Evolutionary conservation across 148 eudicot genomes (phyloP), one percentile per base, ranked within the genome.

Genomic region (Heliamphora exappendiculata): DNA sequence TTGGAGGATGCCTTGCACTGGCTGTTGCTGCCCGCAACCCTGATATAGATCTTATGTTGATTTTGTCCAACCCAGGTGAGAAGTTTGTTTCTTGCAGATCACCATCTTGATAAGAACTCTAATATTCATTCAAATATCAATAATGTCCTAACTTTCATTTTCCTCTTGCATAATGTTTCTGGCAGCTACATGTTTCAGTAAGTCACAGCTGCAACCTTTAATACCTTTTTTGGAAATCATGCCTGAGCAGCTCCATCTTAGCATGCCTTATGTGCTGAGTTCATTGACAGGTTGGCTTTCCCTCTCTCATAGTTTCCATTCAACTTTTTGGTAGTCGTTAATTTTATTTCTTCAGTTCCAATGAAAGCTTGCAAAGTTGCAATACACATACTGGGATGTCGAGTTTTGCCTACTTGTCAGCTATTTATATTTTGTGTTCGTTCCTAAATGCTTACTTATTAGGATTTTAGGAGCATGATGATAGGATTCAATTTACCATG

Each of bases 21-120:
- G 82, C 85, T 59, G 87, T 89, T 81, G 92, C 90, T 36, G 90
- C 90, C 22, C 85, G 80, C 47, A 87, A 87, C 75, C 89, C 87
- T 72, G 79, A 79, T 79, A 51, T 87, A 60, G 92, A 89, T 82
- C 81, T 89, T 80, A 68, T 89, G 17, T 84, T 92, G 19, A 84
- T 93, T 70, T 73, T 93, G 85, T 91, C 92, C 31, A 93, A 91
- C 70, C 93, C 98, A 75, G 98, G 98, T 93, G 70, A 69, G 73
- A 70, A 28, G 33, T 62, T 68, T 78, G 39, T 66, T 42, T 63
- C 36, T 37, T 55, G 16, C 50, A 9, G 28, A 47, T 8, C 16
- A 16, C 33, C 49, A 20, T 68, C 16, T 75, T 44, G 59, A 20
- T 33, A 4, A 53, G 47, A 54, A 28, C 45, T 58, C 33, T 24